Percentiles rank a stretch among this genome's conserved stretches.
Conservation (phyloP, 768 basidiomycete species). For the Termitomyces sp. region DNA sequence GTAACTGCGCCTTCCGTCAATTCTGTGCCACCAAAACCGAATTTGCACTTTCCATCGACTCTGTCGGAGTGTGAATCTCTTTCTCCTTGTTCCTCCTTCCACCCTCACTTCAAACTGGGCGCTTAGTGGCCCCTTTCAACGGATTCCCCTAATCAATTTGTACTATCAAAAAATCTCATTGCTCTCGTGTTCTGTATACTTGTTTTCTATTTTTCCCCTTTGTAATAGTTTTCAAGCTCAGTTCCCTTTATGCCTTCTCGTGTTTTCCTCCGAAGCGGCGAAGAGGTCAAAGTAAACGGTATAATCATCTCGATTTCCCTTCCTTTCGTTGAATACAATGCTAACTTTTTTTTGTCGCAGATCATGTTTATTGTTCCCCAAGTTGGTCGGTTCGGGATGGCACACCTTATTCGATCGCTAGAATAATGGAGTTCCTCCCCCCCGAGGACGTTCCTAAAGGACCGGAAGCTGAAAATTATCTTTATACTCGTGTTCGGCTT, state of each 20-base stretch:
- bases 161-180: constrained; percentile 16
- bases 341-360: constrained; percentile 44
- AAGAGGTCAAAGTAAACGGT: constrained; percentile 86
- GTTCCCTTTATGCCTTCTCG: constrained; percentile 36
- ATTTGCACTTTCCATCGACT: constrained; percentile 9
- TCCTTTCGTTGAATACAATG: constrained; percentile 1
- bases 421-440: constrained; percentile 95
- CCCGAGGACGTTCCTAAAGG: constrained; percentile 68
- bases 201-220: constrained; percentile 26
- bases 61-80: constrained; percentile 40
- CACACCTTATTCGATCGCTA: constrained; percentile 91
- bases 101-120: constrained; percentile 27
- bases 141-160: constrained; percentile 16
- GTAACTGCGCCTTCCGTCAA: constrained; percentile 12
- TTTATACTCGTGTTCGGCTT: constrained; percentile 79
- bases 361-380: constrained; percentile 96
- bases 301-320: constrained; percentile 26
- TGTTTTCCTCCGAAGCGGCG: constrained; percentile 74
- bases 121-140: constrained; percentile 14
- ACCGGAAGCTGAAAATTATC: constrained; percentile 59
- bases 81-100: constrained; percentile 32
- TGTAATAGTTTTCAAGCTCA: constrained; percentile 26
- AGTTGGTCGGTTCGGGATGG: constrained; percentile 90
- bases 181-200: constrained; percentile 14
- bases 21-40: constrained; percentile 8